Percentiles rank a stretch among this genome's conserved stretches.
phyloP scores from a whole-genome alignment of 805 yeast genomes.

The Candida tibetensis region DNA sequence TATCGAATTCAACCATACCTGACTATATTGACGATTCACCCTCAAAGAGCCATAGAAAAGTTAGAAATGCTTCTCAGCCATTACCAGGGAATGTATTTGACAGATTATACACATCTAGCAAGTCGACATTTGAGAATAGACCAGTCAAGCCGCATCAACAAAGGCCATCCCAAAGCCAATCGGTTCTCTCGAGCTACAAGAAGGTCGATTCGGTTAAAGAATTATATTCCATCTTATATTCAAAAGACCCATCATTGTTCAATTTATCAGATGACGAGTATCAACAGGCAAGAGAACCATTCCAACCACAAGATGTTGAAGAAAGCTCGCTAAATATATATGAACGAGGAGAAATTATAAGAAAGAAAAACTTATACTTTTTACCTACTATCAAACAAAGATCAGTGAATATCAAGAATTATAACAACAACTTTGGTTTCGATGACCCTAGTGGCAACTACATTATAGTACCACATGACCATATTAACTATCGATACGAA shows the following conservation, averaged over 20 bases:
- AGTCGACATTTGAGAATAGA: background rate
- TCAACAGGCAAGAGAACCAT: background rate
- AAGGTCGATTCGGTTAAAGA: conserved; percentile 7
- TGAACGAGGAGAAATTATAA: conserved; percentile 59
- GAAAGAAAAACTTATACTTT: conserved; percentile 49
- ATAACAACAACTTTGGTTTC: conserved; percentile 58
- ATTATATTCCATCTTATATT: conserved; percentile 21
- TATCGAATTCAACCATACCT: background rate
- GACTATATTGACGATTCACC: conserved; percentile 7
- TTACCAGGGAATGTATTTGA: conserved; percentile 11
- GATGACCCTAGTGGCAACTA: conserved; percentile 71
- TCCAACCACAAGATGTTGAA: conserved; percentile 3
- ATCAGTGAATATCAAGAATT: conserved; percentile 36
- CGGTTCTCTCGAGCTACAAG: background rate
- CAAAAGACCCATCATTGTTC: conserved; percentile 29
- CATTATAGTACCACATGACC: conserved; percentile 56
- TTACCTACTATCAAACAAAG: conserved; percentile 37
- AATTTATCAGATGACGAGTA: conserved; percentile 4
- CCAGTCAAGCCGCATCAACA: background rate
- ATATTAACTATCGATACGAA: conserved; percentile 71
- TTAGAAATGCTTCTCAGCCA: conserved; percentile 9
- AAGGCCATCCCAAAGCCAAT: background rate
- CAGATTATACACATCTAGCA: conserved; percentile 10
- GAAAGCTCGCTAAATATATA: conserved; percentile 42
- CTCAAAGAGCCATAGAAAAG: conserved; percentile 3